A percentile compares a stretch with the other conserved stretches of the same genome.
These are phyloP conservation scores for Amniculicola lignicola DNA, from an alignment of 495 filamentous ascomycete species.

Conservation along the genomic window DNA sequence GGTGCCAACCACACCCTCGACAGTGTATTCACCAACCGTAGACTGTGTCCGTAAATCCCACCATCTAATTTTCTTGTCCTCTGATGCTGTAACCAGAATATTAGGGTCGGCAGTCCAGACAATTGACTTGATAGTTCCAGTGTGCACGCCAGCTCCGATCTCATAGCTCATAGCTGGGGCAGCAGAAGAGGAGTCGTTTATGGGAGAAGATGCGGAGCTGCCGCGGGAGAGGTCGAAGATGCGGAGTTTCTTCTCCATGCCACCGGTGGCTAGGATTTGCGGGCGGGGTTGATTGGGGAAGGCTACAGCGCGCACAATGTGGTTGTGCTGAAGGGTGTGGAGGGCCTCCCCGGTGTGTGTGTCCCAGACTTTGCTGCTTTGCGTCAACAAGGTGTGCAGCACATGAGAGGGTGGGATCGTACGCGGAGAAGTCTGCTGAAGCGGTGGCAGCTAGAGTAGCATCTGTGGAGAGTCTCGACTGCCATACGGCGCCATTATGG, in stretches of 20 bases:
- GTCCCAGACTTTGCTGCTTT: constrained; percentile 84
- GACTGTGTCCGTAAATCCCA: constrained; percentile 78
- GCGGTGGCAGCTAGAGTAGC: constrained; percentile 85
- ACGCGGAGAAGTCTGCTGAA: constrained; percentile 95
- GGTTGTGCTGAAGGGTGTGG: constrained; percentile 81
- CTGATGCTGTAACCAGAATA: constrained; percentile 80
- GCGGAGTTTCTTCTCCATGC: constrained; percentile 92
- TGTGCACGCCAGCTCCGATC: constrained; percentile 78
- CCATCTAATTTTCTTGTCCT: constrained; percentile 90
- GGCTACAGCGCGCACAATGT: constrained; percentile 90
- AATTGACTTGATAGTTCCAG: constrained; percentile 86
- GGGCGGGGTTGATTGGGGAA: constrained; percentile 75
- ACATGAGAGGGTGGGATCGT: constrained; percentile 41
- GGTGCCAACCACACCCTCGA: constrained; percentile 81
- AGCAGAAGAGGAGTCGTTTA: constrained; percentile 30
- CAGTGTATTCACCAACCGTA: constrained; percentile 64
- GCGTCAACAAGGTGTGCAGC: constrained; percentile 20
- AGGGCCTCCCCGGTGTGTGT: constrained; percentile 90
- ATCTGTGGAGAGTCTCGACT: constrained; percentile 84
- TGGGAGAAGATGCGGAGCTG: constrained; percentile 45
- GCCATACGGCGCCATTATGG: constrained; percentile 97
- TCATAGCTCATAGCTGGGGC: constrained; percentile 55
- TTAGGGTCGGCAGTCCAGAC: constrained; percentile 87
- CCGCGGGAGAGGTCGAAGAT: constrained; percentile 76
- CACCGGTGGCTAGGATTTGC: constrained; percentile 82